phyloP scores from a whole-genome alignment of 768 basidiomycete genomes.

The Hericium alpestre region DNA sequence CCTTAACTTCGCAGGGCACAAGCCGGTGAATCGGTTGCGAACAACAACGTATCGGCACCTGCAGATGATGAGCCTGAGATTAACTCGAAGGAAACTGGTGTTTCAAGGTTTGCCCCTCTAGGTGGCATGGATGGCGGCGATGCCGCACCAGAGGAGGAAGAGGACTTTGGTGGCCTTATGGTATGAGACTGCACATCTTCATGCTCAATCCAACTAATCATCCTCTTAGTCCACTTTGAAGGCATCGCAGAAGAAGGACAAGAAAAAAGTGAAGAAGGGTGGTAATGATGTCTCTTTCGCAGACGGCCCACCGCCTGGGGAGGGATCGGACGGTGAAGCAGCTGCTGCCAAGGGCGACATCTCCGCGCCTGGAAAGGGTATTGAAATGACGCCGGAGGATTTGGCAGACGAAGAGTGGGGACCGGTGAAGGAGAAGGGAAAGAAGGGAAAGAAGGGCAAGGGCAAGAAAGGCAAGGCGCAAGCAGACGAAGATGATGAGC shows the following conservation, averaged over 20 bases:
- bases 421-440: slow-evolving; percentile 35
- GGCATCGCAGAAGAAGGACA: slow-evolving; percentile 45
- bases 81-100: slow-evolving; percentile 20
- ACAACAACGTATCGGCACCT: slow-evolving; percentile 26
- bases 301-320: slow-evolving; percentile 16
- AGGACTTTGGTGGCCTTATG: slow-evolving; percentile 71
- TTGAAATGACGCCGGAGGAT: slow-evolving; percentile 32
- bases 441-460: slow-evolving; percentile 35
- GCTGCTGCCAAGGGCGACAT: slow-evolving; percentile 24
- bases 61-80: slow-evolving; percentile 35
- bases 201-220: not conserved
- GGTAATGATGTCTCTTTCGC: slow-evolving; percentile 22
- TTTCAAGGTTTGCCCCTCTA: slow-evolving; percentile 43
- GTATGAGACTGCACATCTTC: slow-evolving; percentile 27
- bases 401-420: slow-evolving; percentile 37
- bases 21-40: slow-evolving; percentile 45
- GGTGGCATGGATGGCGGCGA: slow-evolving; percentile 32
- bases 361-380: slow-evolving; percentile 16
- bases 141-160: slow-evolving; percentile 35
- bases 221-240: slow-evolving; percentile 50
- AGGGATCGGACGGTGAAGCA: slow-evolving; percentile 22
- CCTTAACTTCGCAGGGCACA: slow-evolving; percentile 38
- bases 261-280: slow-evolving; percentile 30
- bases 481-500: slow-evolving; percentile 27
- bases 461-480: slow-evolving; percentile 35